Evolutionary conservation across 2,329 filamentous ascomycete species (phyloP), one percentile per base, ranked within the genome.

Genomic region (Ophiostoma quercus): DNA sequence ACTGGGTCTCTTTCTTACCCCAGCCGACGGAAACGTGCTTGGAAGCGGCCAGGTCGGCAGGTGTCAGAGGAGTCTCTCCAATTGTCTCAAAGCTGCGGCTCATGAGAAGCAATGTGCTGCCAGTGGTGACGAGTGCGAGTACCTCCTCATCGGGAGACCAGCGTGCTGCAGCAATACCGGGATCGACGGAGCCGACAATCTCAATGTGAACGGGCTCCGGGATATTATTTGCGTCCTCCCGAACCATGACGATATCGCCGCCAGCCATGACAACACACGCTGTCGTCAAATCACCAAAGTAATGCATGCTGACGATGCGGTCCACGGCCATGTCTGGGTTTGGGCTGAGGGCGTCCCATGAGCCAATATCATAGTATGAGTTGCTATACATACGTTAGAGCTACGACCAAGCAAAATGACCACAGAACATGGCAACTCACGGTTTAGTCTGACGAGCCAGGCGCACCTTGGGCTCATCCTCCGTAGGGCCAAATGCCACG

Each of bases 1-100:
- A 99, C 78, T 99, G 95, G 0, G 95, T 99, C 80, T 99, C 95
- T 77, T 91, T 92, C 82, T 98, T 98, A 71, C 95, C 95, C 95
- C 95, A 99, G 67, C 95, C 95, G 29, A 99, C 94, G 25, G 93
- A 96, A 70, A 97, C 95, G 82, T 97, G 94, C 78, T 90, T 95
- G 34, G 91, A 98, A n/a, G 88, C 87, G 75, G 90, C 90, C 73
- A 96, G 85, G 79, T 96, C 94, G 63, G 94, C 92, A 0, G 83
- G 77, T 0, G 86, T 87, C 78, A 98, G 88, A 43, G 84, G 82
- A 68, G 91, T 84, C 78, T 94, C 91, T 43, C 90, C 87, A 60
- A 96, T 88, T 70, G 89, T 90, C 74, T 98, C 94, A 74, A 98
- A 96, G 34, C 89, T 88, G 73, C 93, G 87, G 70, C 93, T 97